A percentile compares a stretch with the other conserved stretches of the same genome.
Conservation (phyloP, 768 basidiomycete genomes). For the Trametes cingulata region DNA sequence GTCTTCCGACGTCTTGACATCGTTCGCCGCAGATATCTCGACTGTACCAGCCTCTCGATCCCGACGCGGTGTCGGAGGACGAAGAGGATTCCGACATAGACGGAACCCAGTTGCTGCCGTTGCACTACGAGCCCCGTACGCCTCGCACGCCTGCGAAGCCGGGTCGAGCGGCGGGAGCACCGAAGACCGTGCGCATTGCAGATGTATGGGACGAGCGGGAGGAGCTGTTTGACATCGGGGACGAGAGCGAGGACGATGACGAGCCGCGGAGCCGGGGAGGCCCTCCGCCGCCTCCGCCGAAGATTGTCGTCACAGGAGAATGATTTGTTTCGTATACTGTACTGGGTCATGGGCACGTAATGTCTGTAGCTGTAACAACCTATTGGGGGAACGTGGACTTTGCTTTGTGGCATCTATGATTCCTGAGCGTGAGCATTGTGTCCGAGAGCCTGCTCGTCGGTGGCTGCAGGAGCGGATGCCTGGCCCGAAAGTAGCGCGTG, state of each 20-base stretch:
- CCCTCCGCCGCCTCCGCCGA: conserved; percentile 21
- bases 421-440: too few relatives aligned
- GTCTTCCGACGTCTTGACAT: background rate
- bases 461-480: background rate
- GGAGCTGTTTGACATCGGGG: conserved; percentile 70
- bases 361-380: conserved; percentile 6
- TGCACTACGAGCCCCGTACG: conserved; percentile 34
- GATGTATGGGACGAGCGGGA: conserved; percentile 82
- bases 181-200: conserved; percentile 42
- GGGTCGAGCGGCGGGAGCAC: conserved; percentile 4
- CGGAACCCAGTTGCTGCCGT: conserved; percentile 61
- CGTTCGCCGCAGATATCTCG: conserved; percentile 59
- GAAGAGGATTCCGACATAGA: conserved; percentile 60
- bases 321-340: background rate
- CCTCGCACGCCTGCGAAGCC: conserved; percentile 12
- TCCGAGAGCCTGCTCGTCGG: background rate
- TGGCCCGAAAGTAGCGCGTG: conserved; percentile 5
- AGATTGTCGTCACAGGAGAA: conserved; percentile 25
- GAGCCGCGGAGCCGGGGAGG: conserved; percentile 9
- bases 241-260: conserved; percentile 58
- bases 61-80: conserved; percentile 40
- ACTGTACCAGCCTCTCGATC: conserved; percentile 71
- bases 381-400: background rate
- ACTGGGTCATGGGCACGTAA: background rate
- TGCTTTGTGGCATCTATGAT: background rate